Base-by-base conservation (phyloP, 2,329 filamentous ascomycete species). In the Passalora sequoiae region DNA sequence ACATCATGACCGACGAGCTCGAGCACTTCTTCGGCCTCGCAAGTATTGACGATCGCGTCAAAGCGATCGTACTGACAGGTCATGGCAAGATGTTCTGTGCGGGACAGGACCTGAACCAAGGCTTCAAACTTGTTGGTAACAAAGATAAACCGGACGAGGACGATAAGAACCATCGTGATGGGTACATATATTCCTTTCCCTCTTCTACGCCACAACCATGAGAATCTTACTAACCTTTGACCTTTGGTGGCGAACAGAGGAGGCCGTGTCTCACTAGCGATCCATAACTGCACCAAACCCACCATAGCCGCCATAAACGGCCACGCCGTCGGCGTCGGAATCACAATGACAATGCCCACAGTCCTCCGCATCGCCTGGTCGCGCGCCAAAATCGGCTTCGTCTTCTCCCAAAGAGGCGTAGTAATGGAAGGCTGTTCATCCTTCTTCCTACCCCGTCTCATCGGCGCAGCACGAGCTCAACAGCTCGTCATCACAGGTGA, bases 1-100 rank as follows among this genome's bases (percentile, higher is more conserved):
- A 54, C 21, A 30, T 54, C 38, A 54, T 54, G 51, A 54, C 51
- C 9, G 51, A 54, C 33, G 51, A 54, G 33, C 37, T 54, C 9
- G 51, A 54, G 38, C 40, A 54, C 29, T 54, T 54, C 46, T 54
- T 54, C 19, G 43, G 37, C 5, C 27, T 54, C 3, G 51, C 51
- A 6, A 51, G 48, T 30, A 54, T 54, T 16, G 51, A 54, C 20
- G 51, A 51, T 37, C 45, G 48, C 4, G 43, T 49, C 29, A 54
- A 54, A 32, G 36, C 36, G 5, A 47, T 54, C 15, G 46, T 51
- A 3, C 21, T 54, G 10, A 44, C 51, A 7, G 51, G 51, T 9
- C 43, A 51, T 24, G 51, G 51, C 16, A 51, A 46, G 28, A 49
- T 54, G 15, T 54, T 54, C 24, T 54, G 51, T 41, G 48, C 51